These are phyloP conservation scores for Hebeloma cylindrosporum DNA, from an alignment of 768 basidiomycete genomes.

Conservation along the genomic window DNA sequence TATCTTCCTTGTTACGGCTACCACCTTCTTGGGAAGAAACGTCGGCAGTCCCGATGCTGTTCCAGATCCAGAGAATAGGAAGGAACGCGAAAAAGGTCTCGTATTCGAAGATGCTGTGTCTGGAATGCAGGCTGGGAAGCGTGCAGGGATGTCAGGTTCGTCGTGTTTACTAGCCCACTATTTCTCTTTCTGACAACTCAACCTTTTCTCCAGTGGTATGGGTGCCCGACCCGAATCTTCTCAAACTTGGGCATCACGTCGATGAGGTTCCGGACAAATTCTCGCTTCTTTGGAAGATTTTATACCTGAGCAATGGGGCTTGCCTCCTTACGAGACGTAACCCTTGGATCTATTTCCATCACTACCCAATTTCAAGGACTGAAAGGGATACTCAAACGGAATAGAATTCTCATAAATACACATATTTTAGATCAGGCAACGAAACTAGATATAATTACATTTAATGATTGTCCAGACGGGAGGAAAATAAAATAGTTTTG, in stretches of 20 bases:
- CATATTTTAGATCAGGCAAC: not conserved
- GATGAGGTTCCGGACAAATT: constrained; percentile 57
- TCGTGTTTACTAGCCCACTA: not conserved
- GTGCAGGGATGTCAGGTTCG: constrained; percentile 85
- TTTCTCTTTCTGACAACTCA: constrained; percentile 1
- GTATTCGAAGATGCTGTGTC: constrained; percentile 83
- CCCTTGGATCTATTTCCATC: not conserved
- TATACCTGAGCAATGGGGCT: constrained; percentile 79
- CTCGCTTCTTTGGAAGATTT: constrained; percentile 69
- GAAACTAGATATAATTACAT: not conserved
- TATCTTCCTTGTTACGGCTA: constrained; percentile 75
- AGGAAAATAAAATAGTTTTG: not conserved
- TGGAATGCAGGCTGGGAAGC: constrained; percentile 77
- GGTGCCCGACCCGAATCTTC: constrained; percentile 76
- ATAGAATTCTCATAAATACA: not conserved
- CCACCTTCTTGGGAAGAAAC: constrained; percentile 50
- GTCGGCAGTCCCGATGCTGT: constrained; percentile 50
- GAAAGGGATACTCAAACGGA: not conserved
- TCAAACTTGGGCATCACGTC: constrained; percentile 44
- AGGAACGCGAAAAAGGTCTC: constrained; percentile 61
- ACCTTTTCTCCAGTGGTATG: constrained; percentile 59
- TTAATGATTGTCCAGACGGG: not conserved
- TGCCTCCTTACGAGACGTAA: constrained; percentile 58
- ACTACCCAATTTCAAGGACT: not conserved
- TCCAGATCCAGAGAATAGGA: constrained; percentile 34